Percentiles rank a stretch among this genome's conserved stretches.
These are phyloP conservation scores for Nigrospora oryzae DNA, from an alignment of 2,329 filamentous ascomycete species.

Conservation along the genomic window DNA sequence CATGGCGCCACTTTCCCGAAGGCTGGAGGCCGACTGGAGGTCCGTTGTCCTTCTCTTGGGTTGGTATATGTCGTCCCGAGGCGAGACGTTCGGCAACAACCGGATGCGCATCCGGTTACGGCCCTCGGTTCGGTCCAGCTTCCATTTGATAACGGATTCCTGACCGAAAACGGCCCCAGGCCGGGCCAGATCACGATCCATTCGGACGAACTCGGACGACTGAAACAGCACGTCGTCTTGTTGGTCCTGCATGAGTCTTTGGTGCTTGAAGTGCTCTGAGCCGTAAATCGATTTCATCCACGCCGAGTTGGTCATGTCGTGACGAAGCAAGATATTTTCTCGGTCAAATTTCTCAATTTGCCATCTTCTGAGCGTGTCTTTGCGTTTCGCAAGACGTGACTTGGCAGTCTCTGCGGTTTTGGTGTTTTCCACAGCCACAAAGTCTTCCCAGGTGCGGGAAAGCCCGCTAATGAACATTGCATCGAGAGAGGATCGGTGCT, in stretches of 20 bases:
- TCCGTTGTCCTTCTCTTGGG: slow-evolving; percentile 65
- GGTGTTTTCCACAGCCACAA: slow-evolving; percentile 73
- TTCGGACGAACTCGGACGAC: slow-evolving; percentile 64
- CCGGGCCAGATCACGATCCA: slow-evolving; percentile 69
- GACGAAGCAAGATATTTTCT: slow-evolving; percentile 68
- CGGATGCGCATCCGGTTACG: slow-evolving; percentile 90
- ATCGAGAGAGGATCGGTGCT: slow-evolving; percentile 71
- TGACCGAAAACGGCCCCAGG: slow-evolving; percentile 76
- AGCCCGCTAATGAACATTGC: slow-evolving; percentile 73
- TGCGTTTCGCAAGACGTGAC: slow-evolving; percentile 62
- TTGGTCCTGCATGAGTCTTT: slow-evolving; percentile 82
- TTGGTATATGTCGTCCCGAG: slow-evolving; percentile 66
- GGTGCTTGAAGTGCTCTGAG: slow-evolving; percentile 86
- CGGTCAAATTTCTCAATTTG: slow-evolving; percentile 57
- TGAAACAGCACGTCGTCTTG: slow-evolving; percentile 82
- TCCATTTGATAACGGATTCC: slow-evolving; percentile 64
- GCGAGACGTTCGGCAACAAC: slow-evolving; percentile 68
- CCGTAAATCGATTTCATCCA: slow-evolving; percentile 96
- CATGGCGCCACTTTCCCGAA: slow-evolving; percentile 20
- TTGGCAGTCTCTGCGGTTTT: slow-evolving; percentile 70
- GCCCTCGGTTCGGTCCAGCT: slow-evolving; percentile 90
- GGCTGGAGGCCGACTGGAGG: slow-evolving; percentile 21
- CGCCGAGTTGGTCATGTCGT: slow-evolving; percentile 77
- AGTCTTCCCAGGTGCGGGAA: slow-evolving; percentile 80
- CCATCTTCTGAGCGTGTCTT: slow-evolving; percentile 78